Conservation (phyloP, 441 rosid genomes). For the Macaranga tanarius region DNA sequence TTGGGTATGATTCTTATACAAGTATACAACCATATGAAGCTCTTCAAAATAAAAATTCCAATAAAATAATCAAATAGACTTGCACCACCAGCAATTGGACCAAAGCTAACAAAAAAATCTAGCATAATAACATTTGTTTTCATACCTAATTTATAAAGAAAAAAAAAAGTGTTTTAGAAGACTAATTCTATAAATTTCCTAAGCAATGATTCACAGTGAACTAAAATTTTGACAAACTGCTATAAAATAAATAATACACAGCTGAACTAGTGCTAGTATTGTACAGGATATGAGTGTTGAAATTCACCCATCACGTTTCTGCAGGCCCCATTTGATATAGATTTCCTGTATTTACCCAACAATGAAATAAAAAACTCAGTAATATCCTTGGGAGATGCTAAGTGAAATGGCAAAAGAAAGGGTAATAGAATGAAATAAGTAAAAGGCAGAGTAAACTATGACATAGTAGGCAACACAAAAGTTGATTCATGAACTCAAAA, state of each 20-base stretch:
- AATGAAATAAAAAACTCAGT: background rate
- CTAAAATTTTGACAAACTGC: slow-evolving; percentile 12
- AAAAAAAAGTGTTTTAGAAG: background rate
- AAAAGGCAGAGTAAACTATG: background rate
- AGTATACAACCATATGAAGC: background rate
- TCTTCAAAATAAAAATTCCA: background rate
- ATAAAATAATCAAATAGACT: background rate
- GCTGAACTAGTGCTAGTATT: slow-evolving; percentile 26
- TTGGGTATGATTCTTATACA: background rate
- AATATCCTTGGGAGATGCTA: background rate
- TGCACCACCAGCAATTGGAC: background rate
- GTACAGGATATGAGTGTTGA: slow-evolving; percentile 25
- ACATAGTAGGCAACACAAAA: background rate
- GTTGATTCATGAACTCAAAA: background rate
- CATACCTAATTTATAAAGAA: background rate
- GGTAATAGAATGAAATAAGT: background rate
- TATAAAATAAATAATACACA: slow-evolving; percentile 21
- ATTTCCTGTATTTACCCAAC: slow-evolving; percentile 23
- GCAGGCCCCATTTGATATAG: slow-evolving; percentile 9
- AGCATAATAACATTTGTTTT: slow-evolving; percentile 4
- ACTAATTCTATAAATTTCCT: slow-evolving; percentile 19
- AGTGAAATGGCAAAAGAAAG: background rate
- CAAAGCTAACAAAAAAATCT: background rate
- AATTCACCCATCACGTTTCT: slow-evolving; percentile 21
- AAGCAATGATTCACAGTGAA: slow-evolving; percentile 1